Evolutionary conservation across 495 filamentous ascomycete genomes (phyloP).

Genomic region (Sordaria brevicollis): DNA sequence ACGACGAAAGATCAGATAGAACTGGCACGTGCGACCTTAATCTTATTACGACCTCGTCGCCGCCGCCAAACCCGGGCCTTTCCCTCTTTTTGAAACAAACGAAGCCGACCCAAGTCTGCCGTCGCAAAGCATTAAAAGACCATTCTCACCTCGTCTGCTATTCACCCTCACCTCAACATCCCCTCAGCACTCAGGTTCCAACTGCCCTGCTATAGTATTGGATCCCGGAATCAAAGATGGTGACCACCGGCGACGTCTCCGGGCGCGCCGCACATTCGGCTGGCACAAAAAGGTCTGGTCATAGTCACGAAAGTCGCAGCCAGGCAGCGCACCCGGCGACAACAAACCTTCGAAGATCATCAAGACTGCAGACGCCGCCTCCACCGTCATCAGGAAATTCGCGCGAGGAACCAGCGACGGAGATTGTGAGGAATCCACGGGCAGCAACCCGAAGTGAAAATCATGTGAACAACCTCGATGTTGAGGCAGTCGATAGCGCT

Average conservation of each 20-base stretch:
- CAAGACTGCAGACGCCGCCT: slow-evolving; percentile 28
- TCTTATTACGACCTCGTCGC: neutral
- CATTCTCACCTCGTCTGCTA: neutral
- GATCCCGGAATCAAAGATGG: slow-evolving; percentile 16
- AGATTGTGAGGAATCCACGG: slow-evolving; percentile 15
- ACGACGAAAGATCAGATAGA: neutral
- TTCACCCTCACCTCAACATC: neutral
- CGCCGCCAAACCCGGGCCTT: neutral
- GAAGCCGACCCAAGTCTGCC: neutral
- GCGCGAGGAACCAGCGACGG: slow-evolving; percentile 24
- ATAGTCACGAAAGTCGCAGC: slow-evolving; percentile 20
- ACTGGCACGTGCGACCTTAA: neutral
- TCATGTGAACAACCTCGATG: slow-evolving; percentile 20
- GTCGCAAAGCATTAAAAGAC: neutral
- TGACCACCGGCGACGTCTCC: slow-evolving; percentile 22
- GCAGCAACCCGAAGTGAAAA: slow-evolving; percentile 18
- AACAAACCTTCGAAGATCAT: slow-evolving; percentile 19
- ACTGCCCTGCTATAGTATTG: neutral
- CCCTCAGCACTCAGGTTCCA: neutral
- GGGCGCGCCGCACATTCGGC: slow-evolving; percentile 16
- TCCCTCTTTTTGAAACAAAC: neutral
- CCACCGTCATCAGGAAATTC: slow-evolving; percentile 24
- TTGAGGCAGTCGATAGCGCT: slow-evolving; percentile 25
- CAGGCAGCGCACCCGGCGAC: slow-evolving; percentile 7
- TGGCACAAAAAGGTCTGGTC: slow-evolving; percentile 26